Base-by-base conservation (phyloP, 768 basidiomycete genomes). In the Rhizopogon salebrosus region DNA sequence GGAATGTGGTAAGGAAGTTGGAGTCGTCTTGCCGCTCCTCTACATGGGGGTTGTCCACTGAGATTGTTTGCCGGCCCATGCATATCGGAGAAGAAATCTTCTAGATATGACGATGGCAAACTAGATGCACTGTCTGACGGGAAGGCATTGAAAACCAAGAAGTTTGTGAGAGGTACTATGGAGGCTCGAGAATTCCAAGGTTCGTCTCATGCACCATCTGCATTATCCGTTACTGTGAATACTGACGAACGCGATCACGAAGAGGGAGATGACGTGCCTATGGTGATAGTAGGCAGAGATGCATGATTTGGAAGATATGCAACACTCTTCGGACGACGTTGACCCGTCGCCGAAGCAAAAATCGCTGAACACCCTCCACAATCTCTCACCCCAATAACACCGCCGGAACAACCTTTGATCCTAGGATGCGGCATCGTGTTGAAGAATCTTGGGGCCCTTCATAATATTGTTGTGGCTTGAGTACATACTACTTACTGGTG, bases 1-100 rank as follows among this genome's bases (percentile, higher is more conserved):
- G 77, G 85, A 86, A 64, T 84, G 97, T 64, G 97, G 97, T 2
- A 92, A 93, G 66, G 92, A 98, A 82, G 95, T 92, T 56, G 55
- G 79, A 63, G 38, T 10, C n/a, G 3, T 48, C 37, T n/a, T 51
- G 31, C 35, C 45, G 31, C 31, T 31, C 51, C 40, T 34, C n/a
- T 49, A 11, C 36, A 43, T 18, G 9, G 24, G 3, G 35, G 22
- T 18, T 34, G 18, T 27, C 55, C 35, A 50, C 52, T 55, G 18
- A 49, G 46, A 31, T 49, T 22, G 34, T 39, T 49, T 24, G 29
- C 23, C 62, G 97, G 95, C 75, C 97, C 55, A 93, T 93, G 0
- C 79, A 87, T 54, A 65, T 91, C 48, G 69, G 95, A 99, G 75
- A 95, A 95, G 70, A 95, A 93, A 66, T 89, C 90, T 0, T 70